Evolutionary conservation across 192 early-diverging fungal genomes (phyloP), one percentile per base, ranked within the genome.

Genomic region (Chytriomyces confervae): DNA sequence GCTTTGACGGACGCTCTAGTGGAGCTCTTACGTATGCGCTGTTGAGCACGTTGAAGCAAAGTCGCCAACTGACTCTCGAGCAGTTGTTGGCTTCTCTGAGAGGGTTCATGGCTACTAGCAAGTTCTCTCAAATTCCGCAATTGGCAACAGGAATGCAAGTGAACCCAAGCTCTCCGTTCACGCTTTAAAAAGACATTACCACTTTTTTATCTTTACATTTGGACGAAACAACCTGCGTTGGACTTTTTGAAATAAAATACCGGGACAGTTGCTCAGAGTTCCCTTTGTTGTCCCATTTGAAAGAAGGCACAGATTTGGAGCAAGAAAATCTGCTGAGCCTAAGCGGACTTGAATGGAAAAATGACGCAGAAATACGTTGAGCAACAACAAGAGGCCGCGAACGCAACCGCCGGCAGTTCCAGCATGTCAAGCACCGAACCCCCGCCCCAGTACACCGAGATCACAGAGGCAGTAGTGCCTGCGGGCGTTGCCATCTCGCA

Each of bases 21-120:
- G 86, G 83, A 23, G 91, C 90, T 69, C 86, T 92, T 75, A 80
- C 84, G 0, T 79, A 88, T 18, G 90, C 90, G 18, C 77, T 91
- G 66, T 86, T 90, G 68, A 76, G 69, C 62, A 65, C 82, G 7
- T 66, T 86, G 49, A 50, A 66, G 23, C 43, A 64, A 5, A 72
- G 63, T 69, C 66, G 70, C 5, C 11, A 20, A 7, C 27, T 51
- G 9, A 53, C 29, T 11, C 85, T 83, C 77, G 83, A 81, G 70
- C 80, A 88, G 1, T 48, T 91, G 20, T 81, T 91, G 46, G 51
- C 7, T 7, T 29, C 16, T 48, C 43, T 73, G 16, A 73, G 80
- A 47, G 61, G 46, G 7, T 80, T 51, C n/a, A 61, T 82, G 49
- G 48, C 16, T 27, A 3, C 60, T 50, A 66, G 60, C 7, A 65